Evolutionary conservation across 192 early-diverging fungal genomes (phyloP), one percentile per base, ranked within the genome.

Genomic region (Funneliformis mosseae): DNA sequence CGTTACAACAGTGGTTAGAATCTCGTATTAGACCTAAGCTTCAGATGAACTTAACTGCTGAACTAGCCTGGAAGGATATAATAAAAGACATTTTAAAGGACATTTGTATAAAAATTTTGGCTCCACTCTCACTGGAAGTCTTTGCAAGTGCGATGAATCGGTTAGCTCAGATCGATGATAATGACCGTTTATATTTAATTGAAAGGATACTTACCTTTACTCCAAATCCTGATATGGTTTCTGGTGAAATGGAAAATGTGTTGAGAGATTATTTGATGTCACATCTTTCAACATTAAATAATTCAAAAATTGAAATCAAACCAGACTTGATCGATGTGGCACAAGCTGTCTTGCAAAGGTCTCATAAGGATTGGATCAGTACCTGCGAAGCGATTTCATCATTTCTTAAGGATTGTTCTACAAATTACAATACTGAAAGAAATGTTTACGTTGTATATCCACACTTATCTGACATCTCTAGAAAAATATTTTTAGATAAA

Each of bases 21-120:
- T 68, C 78, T 50, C 45, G 78, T 39, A 62, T 79, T 71, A 23
- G 18, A 18, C 78, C 66, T 42, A 79, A 71, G 23, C 23, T 79
- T 25, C 28, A 60, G 42, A 62, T 39, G 0, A 55, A 38, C 39
- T 42, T 79, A 61, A 79, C 43, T 11, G n/a, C 25, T 3, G 78
- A 79, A 55, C 28, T 71, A 61, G 68, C 78, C 41, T 69, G 78
- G 46, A 50, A 60, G 38, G 78, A 79, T 12, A 39, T 79, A 4
- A 27, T 79, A 46, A 79, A 71, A 39, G 78, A 79, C 39, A 71
- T 69, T 43, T 48, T 79, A 46, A 79, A 79, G 55, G 78, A 79
- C 39, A 71, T 69, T 63, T 68, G 43, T 25, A 71, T 79, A 60
- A 71, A n/a, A 8, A 23, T 42, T 42, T 71, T 79, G 38, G 61